Conservation (phyloP, 2,329 filamentous ascomycete genomes). For the Nannizziopsis arthrosporioides region DNA sequence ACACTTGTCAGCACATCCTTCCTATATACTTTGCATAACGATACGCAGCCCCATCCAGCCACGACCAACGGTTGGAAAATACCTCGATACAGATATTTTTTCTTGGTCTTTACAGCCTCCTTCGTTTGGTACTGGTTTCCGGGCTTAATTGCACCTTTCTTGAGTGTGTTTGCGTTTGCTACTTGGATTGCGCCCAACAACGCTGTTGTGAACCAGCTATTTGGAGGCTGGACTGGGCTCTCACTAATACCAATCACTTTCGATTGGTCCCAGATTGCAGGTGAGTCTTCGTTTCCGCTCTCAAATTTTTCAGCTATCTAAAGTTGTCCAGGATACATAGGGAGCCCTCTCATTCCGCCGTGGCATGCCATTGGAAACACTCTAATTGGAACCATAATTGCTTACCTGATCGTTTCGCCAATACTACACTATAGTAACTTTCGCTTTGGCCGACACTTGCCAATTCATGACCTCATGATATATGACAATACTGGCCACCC, state of each 20-base stretch:
- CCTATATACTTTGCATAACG: conserved; percentile 63
- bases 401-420: conserved; percentile 50
- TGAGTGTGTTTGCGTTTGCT: conserved; percentile 58
- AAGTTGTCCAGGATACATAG: conserved; percentile 47
- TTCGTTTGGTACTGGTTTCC: conserved; percentile 60
- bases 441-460: conserved; percentile 54
- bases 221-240: conserved; percentile 56
- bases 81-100: conserved; percentile 55
- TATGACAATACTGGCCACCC: conserved; percentile 57
- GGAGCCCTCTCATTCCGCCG: conserved; percentile 57
- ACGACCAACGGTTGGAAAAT: conserved; percentile 53
- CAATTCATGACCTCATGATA: conserved; percentile 57
- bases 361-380: conserved; percentile 67
- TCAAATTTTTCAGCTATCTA: background rate
- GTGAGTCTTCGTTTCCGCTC: conserved; percentile 26
- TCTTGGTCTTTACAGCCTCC: conserved; percentile 44
- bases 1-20: conserved; percentile 55
- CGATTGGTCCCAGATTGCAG: conserved; percentile 53
- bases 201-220: conserved; percentile 58
- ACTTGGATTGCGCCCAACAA: conserved; percentile 63
- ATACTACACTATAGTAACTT: conserved; percentile 53
- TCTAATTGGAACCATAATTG: conserved; percentile 53
- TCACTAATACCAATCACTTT: conserved; percentile 61
- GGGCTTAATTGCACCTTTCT: conserved; percentile 55
- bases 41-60: conserved; percentile 42